Evolutionary conservation across 495 filamentous ascomycete species (phyloP).

Genomic region (Pyronema domesticum): DNA sequence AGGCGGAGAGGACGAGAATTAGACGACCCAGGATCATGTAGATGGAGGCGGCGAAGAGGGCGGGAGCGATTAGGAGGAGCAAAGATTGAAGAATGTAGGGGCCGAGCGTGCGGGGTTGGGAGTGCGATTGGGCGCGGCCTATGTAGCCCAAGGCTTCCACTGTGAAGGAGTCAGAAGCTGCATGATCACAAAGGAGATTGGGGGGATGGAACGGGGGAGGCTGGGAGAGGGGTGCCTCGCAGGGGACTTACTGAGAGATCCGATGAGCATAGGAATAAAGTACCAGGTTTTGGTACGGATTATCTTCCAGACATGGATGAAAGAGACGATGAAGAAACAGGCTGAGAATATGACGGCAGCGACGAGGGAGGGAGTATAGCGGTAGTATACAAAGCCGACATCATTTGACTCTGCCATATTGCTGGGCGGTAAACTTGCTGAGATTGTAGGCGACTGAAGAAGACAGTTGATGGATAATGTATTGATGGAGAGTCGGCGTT

Average conservation of each 20-base stretch:
- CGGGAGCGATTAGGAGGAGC: conserved; percentile 33
- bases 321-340: conserved; percentile 33
- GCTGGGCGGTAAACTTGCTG: too few relatives aligned
- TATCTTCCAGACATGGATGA: conserved; percentile 34
- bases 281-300: conserved; percentile 37
- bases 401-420: too few relatives aligned
- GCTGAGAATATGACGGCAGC: conserved; percentile 33
- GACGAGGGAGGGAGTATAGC: conserved; percentile 33
- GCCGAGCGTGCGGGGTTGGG: conserved; percentile 22
- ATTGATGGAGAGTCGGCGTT: too few relatives aligned
- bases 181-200: neutral
- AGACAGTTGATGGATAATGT: too few relatives aligned
- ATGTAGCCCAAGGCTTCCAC: conserved; percentile 45
- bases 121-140: conserved; percentile 30
- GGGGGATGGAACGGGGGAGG: neutral
- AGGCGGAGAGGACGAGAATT: conserved; percentile 26
- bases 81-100: conserved; percentile 34
- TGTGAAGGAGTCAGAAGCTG: conserved; percentile 10
- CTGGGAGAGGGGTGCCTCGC: neutral
- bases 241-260: conserved; percentile 34
- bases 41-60: conserved; percentile 37
- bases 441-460: too few relatives aligned
- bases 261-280: conserved; percentile 41
- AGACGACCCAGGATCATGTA: conserved; percentile 40
- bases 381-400: conserved; percentile 25